These are phyloP conservation scores for Fragaria nilgerrensis DNA, from an alignment of 306 rosid species.

Conservation along the genomic window DNA sequence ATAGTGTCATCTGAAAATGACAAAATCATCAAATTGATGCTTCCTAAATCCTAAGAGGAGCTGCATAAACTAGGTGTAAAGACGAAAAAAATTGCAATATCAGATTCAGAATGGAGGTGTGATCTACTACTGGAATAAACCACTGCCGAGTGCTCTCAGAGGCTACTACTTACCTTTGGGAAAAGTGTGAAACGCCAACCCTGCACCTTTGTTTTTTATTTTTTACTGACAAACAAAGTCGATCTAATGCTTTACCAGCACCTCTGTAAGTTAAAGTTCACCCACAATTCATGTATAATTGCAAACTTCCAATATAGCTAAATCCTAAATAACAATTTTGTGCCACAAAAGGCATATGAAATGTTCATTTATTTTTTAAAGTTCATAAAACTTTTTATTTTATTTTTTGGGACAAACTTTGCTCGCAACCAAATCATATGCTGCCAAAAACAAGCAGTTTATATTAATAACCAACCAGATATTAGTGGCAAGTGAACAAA, in stretches of 20 bases:
- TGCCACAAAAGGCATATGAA: neutral
- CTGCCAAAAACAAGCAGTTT: neutral
- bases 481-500: neutral
- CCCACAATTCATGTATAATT: neutral
- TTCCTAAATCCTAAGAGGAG: neutral
- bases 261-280: neutral
- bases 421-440: neutral
- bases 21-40: neutral
- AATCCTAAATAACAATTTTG: neutral
- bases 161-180: neutral
- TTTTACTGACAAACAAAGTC: neutral
- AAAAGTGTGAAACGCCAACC: neutral
- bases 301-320: neutral
- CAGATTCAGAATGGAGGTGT: neutral
- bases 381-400: too few species aligned
- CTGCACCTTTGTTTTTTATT: neutral
- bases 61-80: neutral
- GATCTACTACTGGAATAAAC: neutral
- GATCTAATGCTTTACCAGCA: neutral
- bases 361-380: too few species aligned
- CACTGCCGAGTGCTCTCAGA: neutral
- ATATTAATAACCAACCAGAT: neutral
- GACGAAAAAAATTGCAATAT: neutral
- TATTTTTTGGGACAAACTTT: neutral
- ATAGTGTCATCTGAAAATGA: neutral